Evolutionary conservation across 2,329 filamentous ascomycete genomes (phyloP), one percentile per base, ranked within the genome.

Genomic region (Colletotrichum sp.): DNA sequence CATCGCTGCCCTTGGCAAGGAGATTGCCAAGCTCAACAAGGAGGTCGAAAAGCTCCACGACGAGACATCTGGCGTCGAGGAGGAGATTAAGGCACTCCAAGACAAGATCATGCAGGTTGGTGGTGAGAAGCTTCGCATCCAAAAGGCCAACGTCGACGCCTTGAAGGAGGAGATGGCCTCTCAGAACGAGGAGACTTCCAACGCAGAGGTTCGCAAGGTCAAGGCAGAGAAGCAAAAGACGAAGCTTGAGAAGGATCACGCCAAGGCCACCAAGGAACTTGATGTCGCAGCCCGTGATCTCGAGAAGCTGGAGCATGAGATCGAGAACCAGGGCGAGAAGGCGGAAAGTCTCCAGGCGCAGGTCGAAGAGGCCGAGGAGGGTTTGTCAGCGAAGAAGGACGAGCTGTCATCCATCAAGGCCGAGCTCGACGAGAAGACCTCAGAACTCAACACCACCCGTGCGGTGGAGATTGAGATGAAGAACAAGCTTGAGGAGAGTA

Each of bases 61-160:
- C 12, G 95, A 98, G 83, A 98, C 94, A n/a, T 91, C 94, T 2
- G 97, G 93, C 59, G 92, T 98, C 11, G 97, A 99, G 81, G 92
- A 93, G 31, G 97, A 98, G 83, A 98, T 99, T 84, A 96, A 98
- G 84, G 89, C 89, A 24, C 88, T 99, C 2, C 96, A 99, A 81
- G 93, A 97, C 88, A 98, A 96, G 87, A 99, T 99, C 80, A 98
- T 99, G 97, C 93, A 98, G 83, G 93, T 98, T 76, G 97, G 97
- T 80, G 97, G 97, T 84, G 95, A 98, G 79, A 95, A 95, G 84
- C 91, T 99, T 21, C 93, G 97, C 69, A 91, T 93, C 21, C 96
- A 99, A 82, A 96, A 97, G 78, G 92, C 95, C 75, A 97, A 94
- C 86, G 95, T 99, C 38, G 96, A 98, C 81, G 90, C 92, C 8